A percentile compares a stretch with the other conserved stretches of the same genome.
Evolutionary conservation across 192 early-diverging fungal genomes (phyloP).

Genomic region (Phycomyces nitens): DNA sequence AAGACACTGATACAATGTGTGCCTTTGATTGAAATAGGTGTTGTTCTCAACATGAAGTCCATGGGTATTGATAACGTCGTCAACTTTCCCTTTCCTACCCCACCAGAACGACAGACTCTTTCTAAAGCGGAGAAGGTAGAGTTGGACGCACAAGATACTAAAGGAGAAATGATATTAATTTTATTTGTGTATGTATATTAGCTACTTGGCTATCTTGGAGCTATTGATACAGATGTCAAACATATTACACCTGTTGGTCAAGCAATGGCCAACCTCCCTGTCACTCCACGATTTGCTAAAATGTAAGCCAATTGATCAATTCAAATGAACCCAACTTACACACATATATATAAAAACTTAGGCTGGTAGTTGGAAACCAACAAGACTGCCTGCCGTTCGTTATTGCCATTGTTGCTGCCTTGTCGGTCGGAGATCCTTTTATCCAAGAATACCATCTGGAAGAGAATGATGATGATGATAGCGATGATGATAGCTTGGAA

Average conservation of each 20-base stretch:
- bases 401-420: slow-evolving; percentile 85
- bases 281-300: slow-evolving; percentile 86
- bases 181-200: slow-evolving; percentile 11
- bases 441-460: slow-evolving; percentile 68
- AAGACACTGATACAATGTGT: background rate
- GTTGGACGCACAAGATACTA: background rate
- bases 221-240: slow-evolving; percentile 59
- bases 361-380: slow-evolving; percentile 87
- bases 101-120: slow-evolving; percentile 73
- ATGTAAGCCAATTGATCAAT: slow-evolving; percentile 49
- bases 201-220: slow-evolving; percentile 72
- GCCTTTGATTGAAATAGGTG: slow-evolving; percentile 34
- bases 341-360: slow-evolving; percentile 30
- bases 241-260: slow-evolving; percentile 81
- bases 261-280: slow-evolving; percentile 88
- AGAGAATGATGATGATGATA: slow-evolving; percentile 51
- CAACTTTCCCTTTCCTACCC: slow-evolving; percentile 98
- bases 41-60: slow-evolving; percentile 95
- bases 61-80: slow-evolving; percentile 95
- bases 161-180: background rate
- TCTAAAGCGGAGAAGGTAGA: slow-evolving; percentile 68
- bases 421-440: slow-evolving; percentile 94
- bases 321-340: background rate
- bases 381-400: slow-evolving; percentile 80
- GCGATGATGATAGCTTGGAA: slow-evolving; percentile 44